Base-by-base conservation (phyloP, 2,329 filamentous ascomycete genomes). In the Penicillium olsonii region DNA sequence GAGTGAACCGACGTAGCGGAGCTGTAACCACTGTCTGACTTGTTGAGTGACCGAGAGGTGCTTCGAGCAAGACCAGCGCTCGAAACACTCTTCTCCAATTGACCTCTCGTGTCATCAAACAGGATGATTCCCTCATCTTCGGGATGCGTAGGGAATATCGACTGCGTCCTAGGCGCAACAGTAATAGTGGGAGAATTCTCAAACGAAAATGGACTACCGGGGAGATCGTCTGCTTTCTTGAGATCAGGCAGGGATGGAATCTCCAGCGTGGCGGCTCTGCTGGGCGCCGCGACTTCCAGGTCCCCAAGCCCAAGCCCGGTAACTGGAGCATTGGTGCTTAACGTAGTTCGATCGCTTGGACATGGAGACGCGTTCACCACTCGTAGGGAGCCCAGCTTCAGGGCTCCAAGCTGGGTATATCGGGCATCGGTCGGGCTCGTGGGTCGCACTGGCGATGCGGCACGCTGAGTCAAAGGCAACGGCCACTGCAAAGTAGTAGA, bases 351-450 rank as follows among this genome's bases (percentile, higher is more conserved):
- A 22, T 72, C 67, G 49, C 68, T 73, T 10, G 68, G 62, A 26
- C 66, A 69, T 9, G 70, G 69, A 10, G 70, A 72, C n/a, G 60
- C 59, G 47, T 73, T 73, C 6, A 73, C 69, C 7, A 73, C 67
- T 18, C 70, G 67, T 24, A 73, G 45, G n/a, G 70, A 71, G 9
- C 70, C 70, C 19, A 70, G 52, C 41, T 72, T 72, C n/a, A 73
- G 58, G 6, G 63, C 64, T 15, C 70, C 69, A n/a, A 73, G 50
- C 48, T 72, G 69, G n/a, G 69, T 70, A 48, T 73, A 73, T 58
- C 64, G 39, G 57, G 61, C 34, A 62, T 68, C 50, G 40, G 62
- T 31, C 48, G 70, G 48, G 58, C 70, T 50, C 48, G 53, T 40
- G 52, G 66, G 39, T 59, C 64, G 46, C 35, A 22, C 37, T 29